phyloP scores from a whole-genome alignment of 2,329 filamentous ascomycete species.

The Neophaeococcomyces aloes region DNA sequence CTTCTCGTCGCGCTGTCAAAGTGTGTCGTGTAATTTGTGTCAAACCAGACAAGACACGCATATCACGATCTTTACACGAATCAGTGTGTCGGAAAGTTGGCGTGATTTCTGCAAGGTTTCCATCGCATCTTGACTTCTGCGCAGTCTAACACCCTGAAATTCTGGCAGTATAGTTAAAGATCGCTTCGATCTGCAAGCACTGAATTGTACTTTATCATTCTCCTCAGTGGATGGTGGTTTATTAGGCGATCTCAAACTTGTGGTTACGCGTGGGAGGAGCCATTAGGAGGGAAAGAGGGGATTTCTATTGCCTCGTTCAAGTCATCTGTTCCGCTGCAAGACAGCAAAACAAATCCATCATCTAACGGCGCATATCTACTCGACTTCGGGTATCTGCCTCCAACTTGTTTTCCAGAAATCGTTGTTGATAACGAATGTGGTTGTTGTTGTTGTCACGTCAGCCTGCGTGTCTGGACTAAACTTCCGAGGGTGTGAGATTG shows the following conservation, averaged over 20 bases:
- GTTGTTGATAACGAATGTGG: constrained; percentile 1
- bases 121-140: constrained; percentile 15
- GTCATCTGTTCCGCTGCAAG: constrained; percentile 5
- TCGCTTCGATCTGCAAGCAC: background rate
- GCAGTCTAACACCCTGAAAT: constrained; percentile 10
- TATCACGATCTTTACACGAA: constrained; percentile 3
- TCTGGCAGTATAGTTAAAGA: constrained; percentile 8
- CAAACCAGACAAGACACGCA: constrained; percentile 6
- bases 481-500: constrained; percentile 4
- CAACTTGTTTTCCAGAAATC: constrained; percentile 3
- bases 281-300: background rate
- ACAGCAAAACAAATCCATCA: constrained; percentile 3
- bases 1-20: constrained; percentile 17
- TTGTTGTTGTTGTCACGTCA: constrained; percentile 8
- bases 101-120: constrained; percentile 20
- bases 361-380: background rate
- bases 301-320: background rate
- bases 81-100: constrained; percentile 12
- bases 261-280: background rate
- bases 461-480: constrained; percentile 7
- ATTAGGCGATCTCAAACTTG: constrained; percentile 1
- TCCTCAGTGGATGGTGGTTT: constrained; percentile 7
- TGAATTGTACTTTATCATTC: constrained; percentile 4
- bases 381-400: background rate
- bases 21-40: constrained; percentile 20